Evolutionary conservation across 129 eudicot genomes (phyloP), one percentile per base, ranked within the genome.

Genomic region (Scalesia atractyloides): DNA sequence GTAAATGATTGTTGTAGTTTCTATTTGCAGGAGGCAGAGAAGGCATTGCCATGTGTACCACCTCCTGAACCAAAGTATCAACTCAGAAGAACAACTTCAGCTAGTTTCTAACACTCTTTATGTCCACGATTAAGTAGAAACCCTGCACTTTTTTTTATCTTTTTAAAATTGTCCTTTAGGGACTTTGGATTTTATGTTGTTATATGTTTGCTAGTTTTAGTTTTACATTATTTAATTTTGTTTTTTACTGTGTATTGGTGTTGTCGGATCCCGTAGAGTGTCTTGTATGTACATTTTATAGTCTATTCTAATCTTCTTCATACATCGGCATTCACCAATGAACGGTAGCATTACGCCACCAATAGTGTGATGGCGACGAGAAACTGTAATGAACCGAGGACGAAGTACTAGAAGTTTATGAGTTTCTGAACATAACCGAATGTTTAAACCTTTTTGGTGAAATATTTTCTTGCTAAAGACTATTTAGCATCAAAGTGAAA

Each of bases 11-110:
- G 24, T 73, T 76, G 34, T 36, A 17, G 20, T 41, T 61, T 48
- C 20, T 37, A n/a, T 18, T 81, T 74, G 80, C 80, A 89, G 91
- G 91, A 89, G 69, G 65, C 77, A 61, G 89, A 89, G 79, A 82
- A 82, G 69, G 79, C 64, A 39, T 82, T 89, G 88, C 85, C 96
- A n/a, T 59, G 19, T 68, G 69, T 77, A 70, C 83, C 84, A 12
- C 83, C 74, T 22, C 88, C 91, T n/a, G 87, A 86, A 73, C 87
- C 91, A 20, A 88, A 74, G 81, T 86, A 76, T 51, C 88, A 83
- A 78, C 96, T 88, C 12, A 84, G 96, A 46, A 74, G 96, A 74
- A 88, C 89, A 44, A 83, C 79, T 61, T 89, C 96, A 67, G 82
- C 85, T n/a, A 63, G 73, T 70, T 63, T 85, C 69, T 88, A 69